Base-by-base conservation (phyloP, 768 basidiomycete genomes). In the Mrakia blollopis region DNA sequence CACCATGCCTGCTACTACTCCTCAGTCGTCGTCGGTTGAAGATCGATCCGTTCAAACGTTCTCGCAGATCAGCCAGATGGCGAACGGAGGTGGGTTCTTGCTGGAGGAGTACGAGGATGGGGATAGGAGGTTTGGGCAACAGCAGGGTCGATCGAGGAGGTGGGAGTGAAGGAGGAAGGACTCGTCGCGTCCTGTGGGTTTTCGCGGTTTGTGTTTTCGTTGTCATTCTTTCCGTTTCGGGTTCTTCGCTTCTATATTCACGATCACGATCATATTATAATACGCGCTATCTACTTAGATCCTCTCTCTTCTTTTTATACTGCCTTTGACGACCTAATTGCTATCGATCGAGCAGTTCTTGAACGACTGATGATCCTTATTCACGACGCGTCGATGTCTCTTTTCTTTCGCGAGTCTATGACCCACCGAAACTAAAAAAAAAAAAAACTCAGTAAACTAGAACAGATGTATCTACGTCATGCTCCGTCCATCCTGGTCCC, bases 81-180 rank as follows among this genome's bases (percentile, higher is more conserved):
- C 35, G 65, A 44, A 37, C 23, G 65, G 65, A 37, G 65, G 65
- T 39, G 65, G 37, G 25, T 68, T 68, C 25, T 10, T 68, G 21
- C 25, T 68, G 16, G 65, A 68, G 25, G 65, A 68, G 37, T 68
- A 68, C 37, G 65, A 68, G 37, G 65, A 68, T 41, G 37, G 39
- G 10, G 37, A 18, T 25, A 41, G 37, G 39, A 39, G 65, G n/a
- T 28, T 28, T 8, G 57, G 28, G 25, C 47, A 50, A 18, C 47
- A 57, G 57, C 13, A 57, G 25, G 44, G 44, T 4, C 13, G 2
- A 5, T 16, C 47, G 57, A 57, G 57, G n/a, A 57, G 57, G n/a
- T 57, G 57, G 57, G 57, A 28, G 8, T 57, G 57, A 57, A n/a
- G 18, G 47, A 7, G 7, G 3, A 18, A 18, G 13, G 16, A 6